Evolutionary conservation across 805 yeast genomes (phyloP).

Genomic region (Scheffersomyces lignosus): DNA sequence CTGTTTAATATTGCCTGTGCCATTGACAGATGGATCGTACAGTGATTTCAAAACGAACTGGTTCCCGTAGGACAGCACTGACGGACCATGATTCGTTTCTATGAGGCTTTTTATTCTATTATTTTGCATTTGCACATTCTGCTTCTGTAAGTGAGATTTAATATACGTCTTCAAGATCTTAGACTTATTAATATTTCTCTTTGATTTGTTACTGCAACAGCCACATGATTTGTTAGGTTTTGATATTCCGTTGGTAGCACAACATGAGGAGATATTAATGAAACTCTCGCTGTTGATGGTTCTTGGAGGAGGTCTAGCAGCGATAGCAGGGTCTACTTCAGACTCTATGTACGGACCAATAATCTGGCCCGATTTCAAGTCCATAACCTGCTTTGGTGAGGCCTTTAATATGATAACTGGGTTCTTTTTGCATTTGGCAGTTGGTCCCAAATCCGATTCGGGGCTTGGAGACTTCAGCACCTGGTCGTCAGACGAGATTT

Average conservation of each 20-base stretch:
- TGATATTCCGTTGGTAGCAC: slow-evolving; percentile 21
- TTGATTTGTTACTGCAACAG: slow-evolving; percentile 28
- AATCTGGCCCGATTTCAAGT: slow-evolving; percentile 35
- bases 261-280: slow-evolving; percentile 34
- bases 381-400: slow-evolving; percentile 41
- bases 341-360: slow-evolving; percentile 38
- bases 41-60: no score
- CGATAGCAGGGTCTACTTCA: slow-evolving; percentile 6
- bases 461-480: neutral
- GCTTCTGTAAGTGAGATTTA: slow-evolving; percentile 19
- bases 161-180: slow-evolving; percentile 35
- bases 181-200: slow-evolving; percentile 31
- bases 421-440: slow-evolving; percentile 6
- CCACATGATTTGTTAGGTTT: slow-evolving; percentile 26
- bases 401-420: slow-evolving; percentile 37
- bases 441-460: slow-evolving; percentile 1
- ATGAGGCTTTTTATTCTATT: no score
- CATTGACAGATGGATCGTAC: no score
- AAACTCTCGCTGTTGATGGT: slow-evolving; percentile 32
- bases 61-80: no score
- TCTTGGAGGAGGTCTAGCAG: slow-evolving; percentile 22
- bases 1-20: no score
- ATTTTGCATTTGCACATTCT: neutral
- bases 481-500: slow-evolving; percentile 13
- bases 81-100: no score